A percentile compares a stretch with the other conserved stretches of the same genome.
Evolutionary conservation across 768 basidiomycete genomes (phyloP).

Genomic region (Russula lepida): DNA sequence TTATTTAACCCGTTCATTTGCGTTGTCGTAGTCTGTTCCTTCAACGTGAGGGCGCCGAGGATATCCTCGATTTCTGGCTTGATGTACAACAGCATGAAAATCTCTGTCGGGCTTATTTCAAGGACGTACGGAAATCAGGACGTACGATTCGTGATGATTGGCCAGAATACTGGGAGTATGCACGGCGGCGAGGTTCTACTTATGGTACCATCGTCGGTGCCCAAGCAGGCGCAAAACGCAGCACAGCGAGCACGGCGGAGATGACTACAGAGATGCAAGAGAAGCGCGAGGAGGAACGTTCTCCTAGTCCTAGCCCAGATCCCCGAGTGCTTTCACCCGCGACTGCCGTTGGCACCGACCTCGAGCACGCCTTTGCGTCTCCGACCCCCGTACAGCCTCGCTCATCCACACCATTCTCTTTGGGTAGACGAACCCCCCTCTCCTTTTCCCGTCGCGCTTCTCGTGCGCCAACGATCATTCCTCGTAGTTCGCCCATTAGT

Average conservation of each 20-base stretch:
- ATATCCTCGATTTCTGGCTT: constrained; percentile 96
- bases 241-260: constrained; percentile 75
- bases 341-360: constrained; percentile 37
- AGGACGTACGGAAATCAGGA: constrained; percentile 94
- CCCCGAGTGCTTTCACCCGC: constrained; percentile 43
- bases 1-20: background rate
- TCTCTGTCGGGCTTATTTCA: constrained; percentile 97
- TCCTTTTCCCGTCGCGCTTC: constrained; percentile 73
- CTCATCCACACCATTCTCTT: constrained; percentile 72
- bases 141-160: constrained; percentile 91
- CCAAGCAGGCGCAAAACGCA: constrained; percentile 59
- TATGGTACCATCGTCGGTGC: constrained; percentile 84
- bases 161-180: constrained; percentile 97
- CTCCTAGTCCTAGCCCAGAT: constrained; percentile 37
- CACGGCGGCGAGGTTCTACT: constrained; percentile 83
- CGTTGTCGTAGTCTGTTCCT: constrained; percentile 66
- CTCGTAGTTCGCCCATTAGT: constrained; percentile 82
- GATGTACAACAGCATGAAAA: constrained; percentile 99
- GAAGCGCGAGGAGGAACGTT: constrained; percentile 50
- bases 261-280: constrained; percentile 56
- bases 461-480: constrained; percentile 89
- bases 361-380: constrained; percentile 25
- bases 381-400: constrained; percentile 35
- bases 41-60: constrained; percentile 92
- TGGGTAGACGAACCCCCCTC: constrained; percentile 66